phyloP scores from a whole-genome alignment of 768 basidiomycete genomes.

The Antrodiella citrinella region DNA sequence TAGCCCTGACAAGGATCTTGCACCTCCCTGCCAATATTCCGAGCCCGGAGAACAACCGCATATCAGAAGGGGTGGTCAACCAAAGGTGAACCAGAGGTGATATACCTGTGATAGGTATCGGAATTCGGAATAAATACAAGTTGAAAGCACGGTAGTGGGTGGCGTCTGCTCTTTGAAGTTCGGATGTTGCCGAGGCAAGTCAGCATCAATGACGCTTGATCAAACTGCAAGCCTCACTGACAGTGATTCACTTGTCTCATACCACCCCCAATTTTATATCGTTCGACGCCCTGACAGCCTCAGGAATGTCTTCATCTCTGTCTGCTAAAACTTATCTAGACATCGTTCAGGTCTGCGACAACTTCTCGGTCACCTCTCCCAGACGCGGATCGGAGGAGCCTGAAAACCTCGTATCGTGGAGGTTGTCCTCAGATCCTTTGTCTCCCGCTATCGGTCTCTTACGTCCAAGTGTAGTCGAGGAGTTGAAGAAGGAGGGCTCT shows the following conservation, averaged over 20 bases:
- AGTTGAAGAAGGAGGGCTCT: conserved; percentile 27
- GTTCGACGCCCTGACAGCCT: not conserved
- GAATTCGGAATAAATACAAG: not conserved
- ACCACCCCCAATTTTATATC: not conserved
- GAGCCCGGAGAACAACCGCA: no score
- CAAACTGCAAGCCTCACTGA: not conserved
- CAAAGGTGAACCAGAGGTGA: no score
- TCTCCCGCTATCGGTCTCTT: conserved; percentile 58
- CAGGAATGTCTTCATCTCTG: not conserved
- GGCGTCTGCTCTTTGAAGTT: not conserved
- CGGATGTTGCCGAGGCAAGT: no score
- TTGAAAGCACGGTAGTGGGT: not conserved
- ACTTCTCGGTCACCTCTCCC: conserved; percentile 35
- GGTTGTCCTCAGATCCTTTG: conserved; percentile 38
- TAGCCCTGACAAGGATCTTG: no score
- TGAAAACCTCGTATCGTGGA: conserved; percentile 48
- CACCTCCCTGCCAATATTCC: no score
- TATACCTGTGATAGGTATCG: no score
- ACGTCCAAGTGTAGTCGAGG: conserved; percentile 45
- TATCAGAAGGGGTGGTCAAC: no score
- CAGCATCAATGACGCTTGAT: not conserved
- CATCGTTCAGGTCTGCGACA: conserved; percentile 64
- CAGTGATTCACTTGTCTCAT: not conserved
- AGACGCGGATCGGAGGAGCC: conserved; percentile 15
- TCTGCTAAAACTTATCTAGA: conserved; percentile 44